These are phyloP conservation scores for Cornus controversa DNA, from an alignment of 148 eudicot species.

Conservation along the genomic window DNA sequence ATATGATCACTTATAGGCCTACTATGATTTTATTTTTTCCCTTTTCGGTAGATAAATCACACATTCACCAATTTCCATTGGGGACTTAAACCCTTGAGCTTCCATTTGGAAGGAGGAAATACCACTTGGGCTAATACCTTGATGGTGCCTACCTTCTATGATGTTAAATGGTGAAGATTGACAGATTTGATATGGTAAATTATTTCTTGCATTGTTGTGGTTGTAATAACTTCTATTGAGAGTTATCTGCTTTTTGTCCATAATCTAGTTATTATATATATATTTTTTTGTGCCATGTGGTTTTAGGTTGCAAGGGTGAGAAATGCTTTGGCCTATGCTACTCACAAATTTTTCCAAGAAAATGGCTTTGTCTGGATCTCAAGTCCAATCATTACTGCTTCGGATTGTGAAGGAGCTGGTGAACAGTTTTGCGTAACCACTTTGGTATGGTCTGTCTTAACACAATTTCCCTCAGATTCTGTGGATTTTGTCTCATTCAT, in stretches of 20 bases:
- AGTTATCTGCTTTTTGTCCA: neutral
- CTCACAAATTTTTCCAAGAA: conserved; percentile 94
- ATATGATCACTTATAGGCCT: too few relatives aligned
- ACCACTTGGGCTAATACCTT: neutral
- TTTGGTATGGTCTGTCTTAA: conserved; percentile 58
- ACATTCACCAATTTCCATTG: too few relatives aligned
- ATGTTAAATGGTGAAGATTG: neutral
- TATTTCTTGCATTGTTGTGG: neutral
- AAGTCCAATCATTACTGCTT: conserved; percentile 93
- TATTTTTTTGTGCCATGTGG: conserved; percentile 22
- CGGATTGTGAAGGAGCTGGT: conserved; percentile 99
- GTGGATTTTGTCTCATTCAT: neutral
- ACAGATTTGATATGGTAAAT: neutral
- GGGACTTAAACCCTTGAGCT: too few relatives aligned
- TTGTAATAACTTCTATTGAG: neutral
- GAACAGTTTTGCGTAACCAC: conserved; percentile 99
- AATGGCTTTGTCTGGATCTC: conserved; percentile 99
- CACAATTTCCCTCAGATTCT: conserved; percentile 6
- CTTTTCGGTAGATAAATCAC: too few relatives aligned
- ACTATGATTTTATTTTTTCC: too few relatives aligned
- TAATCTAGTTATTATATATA: conserved; percentile 14
- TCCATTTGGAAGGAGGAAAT: too few relatives aligned
- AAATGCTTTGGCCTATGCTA: conserved; percentile 92
- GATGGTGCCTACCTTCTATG: neutral
- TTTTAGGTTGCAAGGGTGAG: conserved; percentile 94